phyloP scores from a whole-genome alignment of 1,284 basidiomycete genomes.

The Tilletia indica region DNA sequence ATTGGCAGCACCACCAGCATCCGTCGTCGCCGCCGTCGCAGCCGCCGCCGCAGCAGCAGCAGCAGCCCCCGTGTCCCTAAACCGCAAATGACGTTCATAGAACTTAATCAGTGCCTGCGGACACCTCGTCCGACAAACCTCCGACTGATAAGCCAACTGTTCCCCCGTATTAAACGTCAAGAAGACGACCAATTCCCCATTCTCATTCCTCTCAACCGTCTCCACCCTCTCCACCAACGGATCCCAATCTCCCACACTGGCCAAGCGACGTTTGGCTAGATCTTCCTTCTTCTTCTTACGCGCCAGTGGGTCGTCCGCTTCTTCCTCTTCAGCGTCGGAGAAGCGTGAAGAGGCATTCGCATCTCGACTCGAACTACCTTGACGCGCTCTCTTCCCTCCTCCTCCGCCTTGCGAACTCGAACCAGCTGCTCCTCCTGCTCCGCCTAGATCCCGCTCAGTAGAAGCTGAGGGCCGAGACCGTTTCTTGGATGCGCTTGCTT shows the following conservation, averaged over 20 bases:
- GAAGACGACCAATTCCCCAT: conserved; percentile 32
- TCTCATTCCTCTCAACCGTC: conserved; percentile 32
- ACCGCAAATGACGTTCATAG: conserved; percentile 37
- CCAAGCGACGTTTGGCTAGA: conserved; percentile 27
- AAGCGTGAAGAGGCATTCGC: conserved; percentile 1
- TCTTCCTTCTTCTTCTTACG: conserved; percentile 27
- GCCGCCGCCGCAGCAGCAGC: not conserved
- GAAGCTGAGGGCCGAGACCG: conserved; percentile 3
- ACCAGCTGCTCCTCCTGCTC: no score
- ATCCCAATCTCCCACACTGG: conserved; percentile 37
- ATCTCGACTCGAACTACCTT: not conserved
- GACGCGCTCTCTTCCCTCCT: not conserved
- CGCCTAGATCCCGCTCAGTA: not conserved
- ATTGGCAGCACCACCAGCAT: not conserved
- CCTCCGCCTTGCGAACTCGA: not conserved
- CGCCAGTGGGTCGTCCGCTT: conserved; percentile 26
- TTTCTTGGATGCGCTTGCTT: conserved; percentile 20
- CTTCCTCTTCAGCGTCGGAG: conserved; percentile 21
- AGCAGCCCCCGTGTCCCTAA: conserved; percentile 21
- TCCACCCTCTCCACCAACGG: conserved; percentile 33
- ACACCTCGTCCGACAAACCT: conserved; percentile 33
- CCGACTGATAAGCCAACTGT: conserved; percentile 31
- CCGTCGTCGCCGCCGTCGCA: not conserved
- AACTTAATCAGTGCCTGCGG: conserved; percentile 38
- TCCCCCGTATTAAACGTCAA: conserved; percentile 27